Evolutionary conservation across 2,329 filamentous ascomycete species (phyloP).

Genomic region (Tetracladium maxilliforme): DNA sequence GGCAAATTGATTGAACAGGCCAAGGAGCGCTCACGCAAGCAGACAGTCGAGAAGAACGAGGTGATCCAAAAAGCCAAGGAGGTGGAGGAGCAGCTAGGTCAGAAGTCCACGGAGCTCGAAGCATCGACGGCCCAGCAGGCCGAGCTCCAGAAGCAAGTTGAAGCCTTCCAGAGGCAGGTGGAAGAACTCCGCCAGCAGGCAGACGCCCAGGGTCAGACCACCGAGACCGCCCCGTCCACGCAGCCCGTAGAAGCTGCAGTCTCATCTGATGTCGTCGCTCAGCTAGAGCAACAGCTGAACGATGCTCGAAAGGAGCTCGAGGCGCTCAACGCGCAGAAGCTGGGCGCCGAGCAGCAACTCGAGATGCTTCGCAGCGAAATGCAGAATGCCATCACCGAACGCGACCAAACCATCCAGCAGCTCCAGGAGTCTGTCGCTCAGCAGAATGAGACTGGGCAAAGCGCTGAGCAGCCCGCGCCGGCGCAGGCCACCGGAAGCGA

Average conservation of each 20-base stretch:
- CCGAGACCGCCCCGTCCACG: slow-evolving; percentile 4
- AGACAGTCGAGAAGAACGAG: slow-evolving; percentile 38
- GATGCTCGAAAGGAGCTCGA: slow-evolving; percentile 46
- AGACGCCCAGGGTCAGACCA: slow-evolving; percentile 3
- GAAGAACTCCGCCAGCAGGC: background rate
- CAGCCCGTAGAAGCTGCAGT: slow-evolving; percentile 19
- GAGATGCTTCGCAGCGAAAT: slow-evolving; percentile 41
- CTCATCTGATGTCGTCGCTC: slow-evolving; percentile 33
- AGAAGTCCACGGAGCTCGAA: slow-evolving; percentile 36
- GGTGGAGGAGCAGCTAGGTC: slow-evolving; percentile 18
- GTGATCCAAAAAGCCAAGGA: slow-evolving; percentile 18
- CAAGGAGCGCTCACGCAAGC: slow-evolving; percentile 41
- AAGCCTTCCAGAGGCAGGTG: slow-evolving; percentile 8
- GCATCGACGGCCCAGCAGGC: slow-evolving; percentile 27
- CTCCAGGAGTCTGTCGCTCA: slow-evolving; percentile 10
- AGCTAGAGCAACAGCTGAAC: slow-evolving; percentile 33
- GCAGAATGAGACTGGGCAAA: slow-evolving; percentile 13
- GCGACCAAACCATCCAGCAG: slow-evolving; percentile 37
- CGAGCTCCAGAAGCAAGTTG: slow-evolving; percentile 30
- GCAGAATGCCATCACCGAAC: slow-evolving; percentile 42
- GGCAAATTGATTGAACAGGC: slow-evolving; percentile 45
- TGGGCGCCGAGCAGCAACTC: slow-evolving; percentile 49
- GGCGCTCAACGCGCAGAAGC: slow-evolving; percentile 50
- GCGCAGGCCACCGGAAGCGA: no score
- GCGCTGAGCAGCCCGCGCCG: no score